Percentiles rank a stretch among this genome's conserved stretches.
phyloP scores from a whole-genome alignment of 345 rosid genomes.

The Hibiscus trionum region DNA sequence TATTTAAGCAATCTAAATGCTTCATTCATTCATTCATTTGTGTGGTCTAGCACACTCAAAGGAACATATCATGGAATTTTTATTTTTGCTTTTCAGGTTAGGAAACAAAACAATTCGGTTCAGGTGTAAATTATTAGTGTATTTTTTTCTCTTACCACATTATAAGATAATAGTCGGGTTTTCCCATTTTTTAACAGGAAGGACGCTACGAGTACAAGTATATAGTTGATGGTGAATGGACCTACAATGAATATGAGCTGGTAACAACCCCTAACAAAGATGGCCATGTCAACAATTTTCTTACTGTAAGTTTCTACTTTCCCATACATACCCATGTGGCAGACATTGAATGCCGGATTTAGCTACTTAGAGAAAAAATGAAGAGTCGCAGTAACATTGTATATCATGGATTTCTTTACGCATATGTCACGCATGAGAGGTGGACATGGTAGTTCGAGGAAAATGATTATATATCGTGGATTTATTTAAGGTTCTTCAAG shows the following conservation, averaged over 20 bases:
- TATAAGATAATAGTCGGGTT: neutral
- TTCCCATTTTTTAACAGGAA: conserved; percentile 47
- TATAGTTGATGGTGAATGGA: conserved; percentile 80
- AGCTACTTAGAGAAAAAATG: neutral
- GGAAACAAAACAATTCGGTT: no score
- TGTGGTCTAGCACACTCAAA: no score
- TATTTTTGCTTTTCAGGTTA: no score
- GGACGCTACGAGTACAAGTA: conserved; percentile 91
- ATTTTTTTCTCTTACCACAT: conserved; percentile 2
- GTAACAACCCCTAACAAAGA: conserved; percentile 61
- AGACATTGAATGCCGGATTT: neutral
- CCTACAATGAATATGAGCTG: conserved; percentile 46
- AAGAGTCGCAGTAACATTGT: neutral
- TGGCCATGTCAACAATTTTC: conserved; percentile 73
- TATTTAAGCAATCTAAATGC: no score
- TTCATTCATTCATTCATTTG: no score
- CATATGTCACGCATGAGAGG: no score
- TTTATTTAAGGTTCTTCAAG: no score
- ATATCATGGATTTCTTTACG: no score
- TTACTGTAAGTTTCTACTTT: conserved; percentile 36
- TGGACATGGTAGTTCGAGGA: no score
- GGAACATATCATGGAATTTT: no score
- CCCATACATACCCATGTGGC: neutral
- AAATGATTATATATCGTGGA: no score
- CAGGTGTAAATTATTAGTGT: neutral